Conservation (phyloP, 495 filamentous ascomycete species). For the Corynascus novoguineensis region DNA sequence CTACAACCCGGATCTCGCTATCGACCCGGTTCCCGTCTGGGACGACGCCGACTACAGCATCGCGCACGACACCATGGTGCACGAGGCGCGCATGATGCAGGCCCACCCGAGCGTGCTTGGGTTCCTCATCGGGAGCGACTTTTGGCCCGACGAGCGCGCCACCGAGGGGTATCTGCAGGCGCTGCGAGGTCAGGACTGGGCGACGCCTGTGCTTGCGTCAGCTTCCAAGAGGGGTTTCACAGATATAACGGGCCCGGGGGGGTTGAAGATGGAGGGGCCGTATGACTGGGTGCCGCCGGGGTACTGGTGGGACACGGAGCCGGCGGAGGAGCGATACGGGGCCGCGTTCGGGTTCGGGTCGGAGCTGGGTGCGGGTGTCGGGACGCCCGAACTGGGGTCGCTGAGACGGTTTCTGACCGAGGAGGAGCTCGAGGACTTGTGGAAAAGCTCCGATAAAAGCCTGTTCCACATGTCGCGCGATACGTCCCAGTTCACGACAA, state of each 20-base stretch:
- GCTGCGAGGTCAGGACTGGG: slow-evolving; percentile 49
- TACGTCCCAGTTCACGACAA: slow-evolving; percentile 49
- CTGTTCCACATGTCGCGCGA: slow-evolving; percentile 57
- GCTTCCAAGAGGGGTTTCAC: slow-evolving; percentile 53
- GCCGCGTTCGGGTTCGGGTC: slow-evolving; percentile 60
- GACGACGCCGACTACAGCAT: slow-evolving; percentile 47
- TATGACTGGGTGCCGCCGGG: slow-evolving; percentile 64
- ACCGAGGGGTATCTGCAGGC: slow-evolving; percentile 47
- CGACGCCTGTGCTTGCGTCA: slow-evolving; percentile 52
- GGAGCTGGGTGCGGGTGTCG: slow-evolving; percentile 56
- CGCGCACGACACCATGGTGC: slow-evolving; percentile 50
- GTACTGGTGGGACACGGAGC: slow-evolving; percentile 53
- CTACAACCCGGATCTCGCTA: slow-evolving; percentile 52
- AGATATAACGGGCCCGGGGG: slow-evolving; percentile 45
- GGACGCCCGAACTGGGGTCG: slow-evolving; percentile 53
- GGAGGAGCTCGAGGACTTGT: slow-evolving; percentile 48
- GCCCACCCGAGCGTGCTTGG: slow-evolving; percentile 51
- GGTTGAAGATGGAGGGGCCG: slow-evolving; percentile 63
- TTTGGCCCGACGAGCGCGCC: slow-evolving; percentile 55
- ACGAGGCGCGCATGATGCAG: slow-evolving; percentile 57
- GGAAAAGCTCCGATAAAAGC: slow-evolving; percentile 47
- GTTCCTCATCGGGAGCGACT: slow-evolving; percentile 58
- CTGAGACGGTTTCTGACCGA: slow-evolving; percentile 50
- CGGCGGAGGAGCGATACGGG: slow-evolving; percentile 36
- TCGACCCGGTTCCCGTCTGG: slow-evolving; percentile 40